Base-by-base conservation (phyloP, 2,329 filamentous ascomycete species). In the Alternaria brassicicola region DNA sequence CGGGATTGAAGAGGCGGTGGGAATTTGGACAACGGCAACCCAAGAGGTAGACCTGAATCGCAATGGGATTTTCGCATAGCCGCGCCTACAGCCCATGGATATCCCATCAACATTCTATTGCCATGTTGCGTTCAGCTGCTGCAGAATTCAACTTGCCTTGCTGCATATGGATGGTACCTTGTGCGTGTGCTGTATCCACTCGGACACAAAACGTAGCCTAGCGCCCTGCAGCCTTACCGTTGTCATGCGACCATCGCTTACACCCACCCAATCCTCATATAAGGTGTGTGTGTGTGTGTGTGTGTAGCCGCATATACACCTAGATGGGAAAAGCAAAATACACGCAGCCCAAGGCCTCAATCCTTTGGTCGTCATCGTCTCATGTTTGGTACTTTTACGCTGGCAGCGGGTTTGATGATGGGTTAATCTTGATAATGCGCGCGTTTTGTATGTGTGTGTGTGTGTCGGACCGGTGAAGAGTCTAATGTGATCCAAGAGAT, bases 151-250 rank as follows among this genome's bases (percentile, higher is more conserved):
- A 15, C 28, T 23, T 23, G 28, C 21, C 28, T 23, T 13, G 12
- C 8, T 13, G 17, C 43, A 31, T 26, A 51, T 28, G 48, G 26
- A 23, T 15, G 35, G 26, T 51, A 39, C 26, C 28, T 51, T 41
- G 26, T 17, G 35, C 26, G 48, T 41, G 17, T 25, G 31, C 15
- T 15, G 35, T 23, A 51, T 51, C 38, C 38, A 42, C 36, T 42
- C 36, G 38, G 28, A 23, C 31, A 25, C 33, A 19, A 35, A 39
- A 23, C 28, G 17, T 53, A 36, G 30, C 8, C n/a, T 46, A 51
- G 36, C 48, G 48, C n/a, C 15, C 41, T 53, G 51, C 51, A 53
- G 51, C 51, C 51, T 47, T 53, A 53, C 51, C 39, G 41, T 42
- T 53, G 41, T 53, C 39, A 53, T 35, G 33, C 50, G 50, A 26